These are phyloP conservation scores for Aspergillus ostianus DNA, from an alignment of 495 filamentous ascomycete genomes.

Conservation along the genomic window DNA sequence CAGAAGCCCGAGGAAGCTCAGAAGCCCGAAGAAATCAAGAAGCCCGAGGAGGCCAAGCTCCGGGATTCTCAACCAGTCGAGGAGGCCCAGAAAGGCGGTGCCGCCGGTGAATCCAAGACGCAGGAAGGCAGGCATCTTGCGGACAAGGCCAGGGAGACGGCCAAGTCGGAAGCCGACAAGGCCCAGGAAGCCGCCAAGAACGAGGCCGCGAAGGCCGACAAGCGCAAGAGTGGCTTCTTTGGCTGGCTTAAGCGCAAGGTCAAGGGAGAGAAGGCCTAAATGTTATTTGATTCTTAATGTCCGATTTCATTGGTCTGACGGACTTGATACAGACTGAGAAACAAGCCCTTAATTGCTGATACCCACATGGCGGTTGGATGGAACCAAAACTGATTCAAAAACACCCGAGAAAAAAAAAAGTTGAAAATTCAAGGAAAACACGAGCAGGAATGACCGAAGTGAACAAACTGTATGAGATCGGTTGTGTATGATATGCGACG, in stretches of 20 bases:
- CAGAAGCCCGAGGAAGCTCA: not conserved
- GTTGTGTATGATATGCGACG: conserved; percentile 12
- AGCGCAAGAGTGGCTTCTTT: conserved; percentile 28
- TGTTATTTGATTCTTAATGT: conserved; percentile 9
- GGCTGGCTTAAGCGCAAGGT: conserved; percentile 33
- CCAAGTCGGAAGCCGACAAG: conserved; percentile 15
- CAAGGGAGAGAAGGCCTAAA: conserved; percentile 21
- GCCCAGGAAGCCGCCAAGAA: conserved; percentile 14
- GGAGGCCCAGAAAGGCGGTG: conserved; percentile 8
- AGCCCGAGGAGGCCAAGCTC: conserved; percentile 13
- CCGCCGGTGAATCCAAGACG: conserved; percentile 10
- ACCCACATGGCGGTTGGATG: conserved; percentile 17
- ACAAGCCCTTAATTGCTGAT: conserved; percentile 25
- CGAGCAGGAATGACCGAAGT: conserved; percentile 6
- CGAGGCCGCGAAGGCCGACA: conserved; percentile 20
- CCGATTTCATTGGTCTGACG: conserved; percentile 7
- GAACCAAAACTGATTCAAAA: conserved; percentile 8
- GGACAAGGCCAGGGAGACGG: conserved; percentile 14
- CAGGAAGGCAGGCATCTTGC: conserved; percentile 15
- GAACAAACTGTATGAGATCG: conserved; percentile 12
- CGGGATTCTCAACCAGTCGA: conserved; percentile 11
- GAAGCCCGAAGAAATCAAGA: conserved; percentile 7
- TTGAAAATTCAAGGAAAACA: conserved; percentile 3
- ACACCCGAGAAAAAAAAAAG: conserved; percentile 3
- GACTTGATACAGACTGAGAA: conserved; percentile 10